Evolutionary conservation across 306 rosid species (phyloP), one percentile per base, ranked within the genome.

Genomic region (Arachis hypogaea): DNA sequence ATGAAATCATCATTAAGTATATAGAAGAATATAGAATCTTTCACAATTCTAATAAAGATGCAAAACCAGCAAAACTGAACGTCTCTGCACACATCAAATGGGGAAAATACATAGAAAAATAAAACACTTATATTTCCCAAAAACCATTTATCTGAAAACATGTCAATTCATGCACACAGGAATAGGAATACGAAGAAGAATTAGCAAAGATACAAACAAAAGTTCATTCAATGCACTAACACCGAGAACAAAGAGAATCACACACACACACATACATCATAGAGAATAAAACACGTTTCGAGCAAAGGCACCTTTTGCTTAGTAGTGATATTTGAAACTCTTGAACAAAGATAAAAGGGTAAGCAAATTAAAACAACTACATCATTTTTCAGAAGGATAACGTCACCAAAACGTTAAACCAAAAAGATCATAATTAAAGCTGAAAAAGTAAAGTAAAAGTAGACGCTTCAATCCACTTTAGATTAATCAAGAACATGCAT

Each of bases 401-500:
- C 55, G 28, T 29, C 7, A 61, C 11, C 74, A 71, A 49, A 67
- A 40, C 22, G 28, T 52, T 52, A 51, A 55, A 11, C 38, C 38
- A 33, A 7, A 40, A 70, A 75, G 11, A 33, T 3, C 33, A 33
- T 33, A 33, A 63, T 41, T 29, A 29, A 64, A 61, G 63, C 55
- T 69, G 54, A 50, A 62, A 57, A 52, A 28, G 18, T 62, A 79
- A 79, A 58, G 58, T 18, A 11, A 29, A 33, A 33, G 38, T 33
- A 33, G 14, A 29, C 36, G 7, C 47, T 1, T 70, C 54, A 49
- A 49, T 62, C 77, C 54, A 68, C 71, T 62, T 76, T n/a, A 63
- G 36, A 14, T 51, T 29, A 57, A 42, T 33, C 75, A 79, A n/a
- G 67, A 41, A 61, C 77, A 59, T 79, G 84, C 88, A 82, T 49